Evolutionary conservation across 345 rosid genomes (phyloP).

Genomic region (Syzygium aqueum): DNA sequence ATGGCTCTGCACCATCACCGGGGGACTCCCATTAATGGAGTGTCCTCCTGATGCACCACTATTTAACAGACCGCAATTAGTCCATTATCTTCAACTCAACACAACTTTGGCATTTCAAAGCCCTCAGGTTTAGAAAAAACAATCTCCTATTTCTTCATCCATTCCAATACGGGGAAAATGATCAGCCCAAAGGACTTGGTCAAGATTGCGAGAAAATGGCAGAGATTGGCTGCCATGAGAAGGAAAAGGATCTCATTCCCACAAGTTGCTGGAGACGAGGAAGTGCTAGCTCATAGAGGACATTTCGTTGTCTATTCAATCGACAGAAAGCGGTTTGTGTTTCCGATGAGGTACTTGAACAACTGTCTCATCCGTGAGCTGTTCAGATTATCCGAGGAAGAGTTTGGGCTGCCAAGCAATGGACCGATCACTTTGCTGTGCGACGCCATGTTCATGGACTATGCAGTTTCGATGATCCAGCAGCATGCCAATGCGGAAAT

Average conservation of each 20-base stretch:
- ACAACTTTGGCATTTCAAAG: too few species aligned
- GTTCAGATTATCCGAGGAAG: slow-evolving; percentile 2
- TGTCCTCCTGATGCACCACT: too few species aligned
- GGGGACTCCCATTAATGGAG: too few species aligned
- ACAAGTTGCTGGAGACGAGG: not conserved
- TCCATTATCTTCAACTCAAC: too few species aligned
- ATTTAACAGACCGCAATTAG: too few species aligned
- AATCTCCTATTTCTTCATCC: not conserved
- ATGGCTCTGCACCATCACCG: too few species aligned
- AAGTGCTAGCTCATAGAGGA: slow-evolving; percentile 2
- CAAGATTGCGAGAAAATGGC: slow-evolving; percentile 26
- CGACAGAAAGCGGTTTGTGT: slow-evolving; percentile 2
- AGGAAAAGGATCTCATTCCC: slow-evolving; percentile 11
- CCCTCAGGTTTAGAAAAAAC: not conserved
- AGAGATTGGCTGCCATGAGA: slow-evolving; percentile 6
- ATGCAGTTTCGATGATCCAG: not conserved
- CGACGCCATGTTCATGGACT: slow-evolving; percentile 11
- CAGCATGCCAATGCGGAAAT: too few species aligned
- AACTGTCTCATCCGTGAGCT: not conserved
- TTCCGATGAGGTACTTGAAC: slow-evolving; percentile 10
- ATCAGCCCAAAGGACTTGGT: slow-evolving; percentile 16
- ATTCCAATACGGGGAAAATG: not conserved
- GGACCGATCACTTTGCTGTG: slow-evolving; percentile 27
- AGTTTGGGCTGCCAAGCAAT: not conserved
- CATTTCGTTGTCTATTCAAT: slow-evolving; percentile 15